Percentiles rank a stretch among this genome's conserved stretches.
phyloP scores from a whole-genome alignment of 352 stramenopile genomes.

The Thalassiosira mediterranea region DNA sequence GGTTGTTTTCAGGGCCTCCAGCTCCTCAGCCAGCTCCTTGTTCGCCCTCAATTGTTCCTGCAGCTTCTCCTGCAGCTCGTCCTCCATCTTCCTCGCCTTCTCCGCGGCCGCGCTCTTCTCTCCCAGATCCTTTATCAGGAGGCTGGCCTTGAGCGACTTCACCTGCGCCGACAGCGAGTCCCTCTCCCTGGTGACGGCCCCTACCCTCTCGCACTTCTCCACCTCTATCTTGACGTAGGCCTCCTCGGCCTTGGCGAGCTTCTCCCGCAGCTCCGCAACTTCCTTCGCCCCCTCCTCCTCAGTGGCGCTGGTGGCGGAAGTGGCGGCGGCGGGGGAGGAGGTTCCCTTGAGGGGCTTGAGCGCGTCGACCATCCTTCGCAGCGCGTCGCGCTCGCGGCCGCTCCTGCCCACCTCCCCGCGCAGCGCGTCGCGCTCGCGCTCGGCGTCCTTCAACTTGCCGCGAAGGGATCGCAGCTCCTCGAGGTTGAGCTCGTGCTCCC shows the following conservation, averaged over 20 bases:
- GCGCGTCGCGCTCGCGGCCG: constrained; percentile 9
- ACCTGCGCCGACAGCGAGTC: constrained; percentile 6
- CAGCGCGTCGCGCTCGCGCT: constrained; percentile 21
- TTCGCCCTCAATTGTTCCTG: not conserved
- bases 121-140: not conserved
- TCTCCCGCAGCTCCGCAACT: constrained; percentile 16
- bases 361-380: constrained; percentile 23
- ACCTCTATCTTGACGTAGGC: constrained; percentile 22
- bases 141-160: constrained; percentile 1
- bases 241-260: constrained; percentile 26
- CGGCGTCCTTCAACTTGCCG: constrained; percentile 7
- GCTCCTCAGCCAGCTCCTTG: constrained; percentile 4
- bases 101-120: constrained; percentile 1
- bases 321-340: not conserved
- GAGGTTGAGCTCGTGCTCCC: not conserved
- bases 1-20: not conserved
- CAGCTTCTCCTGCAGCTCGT: constrained; percentile 1
- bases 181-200: constrained; percentile 7
- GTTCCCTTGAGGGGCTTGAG: not conserved
- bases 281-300: not conserved
- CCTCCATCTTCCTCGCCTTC: not conserved
- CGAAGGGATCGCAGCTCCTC: not conserved
- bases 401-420: not conserved
- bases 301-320: not conserved
- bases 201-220: constrained; percentile 28